Percentiles rank a stretch among this genome's conserved stretches.
phyloP scores from a whole-genome alignment of 345 rosid species.

The Trapa bicornis region DNA sequence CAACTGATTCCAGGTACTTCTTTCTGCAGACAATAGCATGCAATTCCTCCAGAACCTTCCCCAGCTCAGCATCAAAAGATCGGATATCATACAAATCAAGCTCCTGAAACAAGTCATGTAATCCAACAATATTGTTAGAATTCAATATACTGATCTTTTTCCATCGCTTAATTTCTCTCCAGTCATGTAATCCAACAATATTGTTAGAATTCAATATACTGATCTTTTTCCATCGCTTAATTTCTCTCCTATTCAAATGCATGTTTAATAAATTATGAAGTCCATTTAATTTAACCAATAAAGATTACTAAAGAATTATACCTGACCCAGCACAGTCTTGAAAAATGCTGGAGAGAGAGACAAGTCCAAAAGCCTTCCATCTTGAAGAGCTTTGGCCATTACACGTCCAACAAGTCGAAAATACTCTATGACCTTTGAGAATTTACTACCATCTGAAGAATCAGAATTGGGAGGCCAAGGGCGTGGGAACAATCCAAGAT shows the following conservation, averaged over 20 bases:
- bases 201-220: no score
- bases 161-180: background rate
- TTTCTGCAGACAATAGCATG: slow-evolving; percentile 66
- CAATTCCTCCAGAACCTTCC: slow-evolving; percentile 81
- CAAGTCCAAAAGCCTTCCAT: slow-evolving; percentile 89
- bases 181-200: background rate
- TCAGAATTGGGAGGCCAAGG: slow-evolving; percentile 83
- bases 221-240: no score
- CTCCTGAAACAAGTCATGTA: slow-evolving; percentile 44
- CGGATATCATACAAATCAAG: slow-evolving; percentile 86
- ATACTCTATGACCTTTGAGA: slow-evolving; percentile 60
- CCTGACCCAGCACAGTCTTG: slow-evolving; percentile 87
- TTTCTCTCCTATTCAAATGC: no score
- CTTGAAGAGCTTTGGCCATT: slow-evolving; percentile 99
- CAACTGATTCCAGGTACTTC: slow-evolving; percentile 44
- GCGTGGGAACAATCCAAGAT: slow-evolving; percentile 83
- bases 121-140: background rate
- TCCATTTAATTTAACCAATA: background rate
- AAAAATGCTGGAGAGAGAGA: slow-evolving; percentile 74
- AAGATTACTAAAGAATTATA: slow-evolving; percentile 20
- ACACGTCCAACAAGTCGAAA: slow-evolving; percentile 91
- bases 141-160: background rate
- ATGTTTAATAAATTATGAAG: no score
- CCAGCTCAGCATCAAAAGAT: slow-evolving; percentile 71
- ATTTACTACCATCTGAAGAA: slow-evolving; percentile 61